phyloP scores from a whole-genome alignment of 2,329 filamentous ascomycete species.

The Curvularia eragrostidis region DNA sequence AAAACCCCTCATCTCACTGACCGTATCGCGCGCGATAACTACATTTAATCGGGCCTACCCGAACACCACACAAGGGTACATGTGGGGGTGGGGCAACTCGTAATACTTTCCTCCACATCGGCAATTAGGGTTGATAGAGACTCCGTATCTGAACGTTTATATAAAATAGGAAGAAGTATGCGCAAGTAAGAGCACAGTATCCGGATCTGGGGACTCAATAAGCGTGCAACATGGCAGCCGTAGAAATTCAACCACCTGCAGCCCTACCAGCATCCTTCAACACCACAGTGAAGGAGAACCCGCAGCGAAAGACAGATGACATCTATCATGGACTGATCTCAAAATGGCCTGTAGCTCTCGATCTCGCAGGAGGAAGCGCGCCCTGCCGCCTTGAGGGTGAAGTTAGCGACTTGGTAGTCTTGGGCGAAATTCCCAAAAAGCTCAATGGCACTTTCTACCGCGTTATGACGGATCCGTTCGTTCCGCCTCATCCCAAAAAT shows the following conservation, averaged over 20 bases:
- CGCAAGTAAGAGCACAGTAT: background rate
- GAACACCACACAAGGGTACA: background rate
- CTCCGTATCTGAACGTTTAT: too few species aligned
- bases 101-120: background rate
- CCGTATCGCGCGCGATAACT: background rate
- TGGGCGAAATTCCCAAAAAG: background rate
- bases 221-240: background rate
- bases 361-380: slow-evolving; percentile 1
- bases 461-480: background rate
- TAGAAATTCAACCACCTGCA: background rate
- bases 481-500: background rate
- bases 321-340: background rate
- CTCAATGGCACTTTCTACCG: background rate
- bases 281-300: background rate
- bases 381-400: slow-evolving; percentile 23
- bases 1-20: background rate
- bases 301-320: background rate
- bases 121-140: background rate
- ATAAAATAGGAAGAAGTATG: background rate
- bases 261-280: background rate
- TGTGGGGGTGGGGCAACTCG: background rate
- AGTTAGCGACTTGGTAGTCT: background rate
- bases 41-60: background rate
- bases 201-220: background rate
- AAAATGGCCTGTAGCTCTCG: background rate